Conservation (phyloP, 495 filamentous ascomycete species). For the Penicillium soppii region DNA sequence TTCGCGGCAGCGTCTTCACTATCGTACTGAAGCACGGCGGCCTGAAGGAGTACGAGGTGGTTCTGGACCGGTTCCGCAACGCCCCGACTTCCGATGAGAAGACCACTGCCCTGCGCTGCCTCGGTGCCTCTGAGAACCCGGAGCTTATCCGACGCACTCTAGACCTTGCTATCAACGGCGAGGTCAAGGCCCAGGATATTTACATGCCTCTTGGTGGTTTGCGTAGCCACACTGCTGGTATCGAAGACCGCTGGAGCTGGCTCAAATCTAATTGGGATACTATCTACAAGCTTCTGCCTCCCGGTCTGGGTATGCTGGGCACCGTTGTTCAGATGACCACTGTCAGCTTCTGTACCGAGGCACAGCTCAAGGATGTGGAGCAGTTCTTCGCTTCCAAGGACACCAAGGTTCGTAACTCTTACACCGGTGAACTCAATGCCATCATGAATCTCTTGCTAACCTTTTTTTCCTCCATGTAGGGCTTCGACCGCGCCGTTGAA, state of each 20-base stretch:
- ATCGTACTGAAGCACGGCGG: conserved; percentile 62
- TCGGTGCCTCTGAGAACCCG: conserved; percentile 76
- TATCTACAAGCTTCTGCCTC: conserved; percentile 72
- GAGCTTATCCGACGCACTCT: conserved; percentile 82
- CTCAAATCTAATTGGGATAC: conserved; percentile 83
- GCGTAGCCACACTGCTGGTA: conserved; percentile 73
- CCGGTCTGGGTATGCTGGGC: conserved; percentile 80
- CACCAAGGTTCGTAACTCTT: conserved; percentile 60
- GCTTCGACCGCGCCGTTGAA: conserved; percentile 58
- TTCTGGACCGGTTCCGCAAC: conserved; percentile 79
- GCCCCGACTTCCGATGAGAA: conserved; percentile 91
- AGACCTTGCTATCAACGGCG: conserved; percentile 67
- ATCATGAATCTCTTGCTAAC: not conserved
- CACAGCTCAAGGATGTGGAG: conserved; percentile 72
- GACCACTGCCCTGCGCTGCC: conserved; percentile 86
- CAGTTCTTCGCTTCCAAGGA: conserved; percentile 78
- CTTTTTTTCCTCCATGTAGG: conserved; percentile 34
- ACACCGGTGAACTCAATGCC: not conserved
- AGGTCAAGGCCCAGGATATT: conserved; percentile 95
- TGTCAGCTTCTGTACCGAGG: conserved; percentile 72
- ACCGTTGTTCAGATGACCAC: conserved; percentile 82
- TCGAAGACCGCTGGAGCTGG: conserved; percentile 79
- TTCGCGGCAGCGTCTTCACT: conserved; percentile 61
- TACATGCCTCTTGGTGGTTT: conserved; percentile 84
- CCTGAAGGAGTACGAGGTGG: conserved; percentile 64